Evolutionary conservation across 83 land plant species (phyloP), one percentile per base, ranked within the genome.

Genomic region (Picea mariana): DNA sequence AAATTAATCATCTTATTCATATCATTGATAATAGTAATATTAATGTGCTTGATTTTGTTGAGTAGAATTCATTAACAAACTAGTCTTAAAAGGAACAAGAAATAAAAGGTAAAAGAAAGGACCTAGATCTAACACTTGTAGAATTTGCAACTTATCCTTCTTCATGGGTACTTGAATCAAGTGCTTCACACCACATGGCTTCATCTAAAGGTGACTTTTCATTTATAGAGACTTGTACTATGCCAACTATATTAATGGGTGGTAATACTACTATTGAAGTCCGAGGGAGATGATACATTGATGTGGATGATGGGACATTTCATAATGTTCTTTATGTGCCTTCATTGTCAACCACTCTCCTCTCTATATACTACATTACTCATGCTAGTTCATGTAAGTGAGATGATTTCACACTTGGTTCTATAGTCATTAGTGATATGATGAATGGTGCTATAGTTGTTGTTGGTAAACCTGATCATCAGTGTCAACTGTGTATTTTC

Each of bases 71-170:
- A 62, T 62, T 13, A 18, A 0, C 8, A 62, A 7, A 62, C 0
- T 23, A 21, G 5, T 62, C 8, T 62, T 62, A 6, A 3, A 62
- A 62, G 65, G 65, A 0, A 62, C 8, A 18, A 0, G 13, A 1
- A 0, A 2, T 0, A 62, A 4, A 0, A 15, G 4, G 13, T 3
- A 0, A 23, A 0, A 3, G 2, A 3, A 3, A 34, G n/a, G n/a
- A 3, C 6, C 3, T 2, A 62, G 23, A 23, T 7, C 65, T n/a
- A 62, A 0, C 1, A 1, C 0, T 17, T 20, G 65, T 62, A 20
- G 65, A 5, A 18, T 0, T 62, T 62, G 3, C 5, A 62, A n/a
- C 24, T 18, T 3, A 23, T n/a, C 65, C n/a, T 20, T 18, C 65
- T 6, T 18, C 65, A 18, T 62, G 65, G 65, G 21, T 62, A 18